These are phyloP conservation scores for Citrus inodora DNA, from an alignment of 345 rosid species.

Conservation along the genomic window DNA sequence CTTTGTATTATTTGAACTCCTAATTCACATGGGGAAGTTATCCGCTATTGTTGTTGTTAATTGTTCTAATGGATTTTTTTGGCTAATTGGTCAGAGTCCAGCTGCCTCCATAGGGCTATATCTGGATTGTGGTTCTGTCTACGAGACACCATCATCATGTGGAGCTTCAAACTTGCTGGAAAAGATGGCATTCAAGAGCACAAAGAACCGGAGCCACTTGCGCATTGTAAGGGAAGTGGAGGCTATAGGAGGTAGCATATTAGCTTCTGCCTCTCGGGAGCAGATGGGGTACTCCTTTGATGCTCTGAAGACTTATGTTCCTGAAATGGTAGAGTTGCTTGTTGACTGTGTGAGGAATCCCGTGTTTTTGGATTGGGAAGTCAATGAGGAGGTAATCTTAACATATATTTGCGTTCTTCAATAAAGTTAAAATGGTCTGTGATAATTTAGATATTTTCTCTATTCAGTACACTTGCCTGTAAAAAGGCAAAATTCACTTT, in stretches of 20 bases:
- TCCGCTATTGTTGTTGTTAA: not conserved
- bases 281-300: conserved; percentile 69
- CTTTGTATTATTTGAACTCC: not conserved
- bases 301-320: conserved; percentile 67
- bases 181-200: conserved; percentile 80
- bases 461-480: not conserved
- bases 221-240: conserved; percentile 71
- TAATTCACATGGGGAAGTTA: not conserved
- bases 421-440: not conserved
- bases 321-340: conserved; percentile 75
- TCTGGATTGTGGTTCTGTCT: conserved; percentile 62
- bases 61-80: conserved; percentile 5
- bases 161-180: conserved; percentile 76
- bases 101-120: conserved; percentile 66
- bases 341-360: conserved; percentile 70
- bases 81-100: conserved; percentile 41
- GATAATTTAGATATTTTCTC: not conserved
- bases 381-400: conserved; percentile 59
- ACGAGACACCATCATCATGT: conserved; percentile 55
- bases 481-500: not conserved
- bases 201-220: conserved; percentile 56
- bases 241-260: conserved; percentile 70
- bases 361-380: conserved; percentile 83
- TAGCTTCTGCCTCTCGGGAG: conserved; percentile 67
- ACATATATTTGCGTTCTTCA: not conserved